phyloP scores from a whole-genome alignment of 108 stramenopile genomes.

The Phaeodactylum tricornutum region DNA sequence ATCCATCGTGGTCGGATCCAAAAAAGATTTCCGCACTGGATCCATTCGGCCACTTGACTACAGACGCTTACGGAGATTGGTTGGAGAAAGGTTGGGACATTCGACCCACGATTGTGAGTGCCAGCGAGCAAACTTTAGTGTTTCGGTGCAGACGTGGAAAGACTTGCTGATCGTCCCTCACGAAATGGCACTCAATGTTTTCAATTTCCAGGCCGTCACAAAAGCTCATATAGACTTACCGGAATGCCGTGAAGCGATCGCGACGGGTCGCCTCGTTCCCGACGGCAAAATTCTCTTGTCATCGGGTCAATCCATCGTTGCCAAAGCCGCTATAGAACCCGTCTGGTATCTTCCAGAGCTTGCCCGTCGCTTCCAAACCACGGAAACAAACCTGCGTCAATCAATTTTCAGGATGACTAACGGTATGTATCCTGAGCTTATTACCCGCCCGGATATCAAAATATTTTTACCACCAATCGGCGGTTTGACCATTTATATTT shows the following conservation, averaged over 20 bases:
- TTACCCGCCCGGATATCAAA: constrained; percentile 95
- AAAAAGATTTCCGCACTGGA: constrained; percentile 84
- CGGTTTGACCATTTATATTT: constrained; percentile 98
- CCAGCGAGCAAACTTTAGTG: too few species aligned
- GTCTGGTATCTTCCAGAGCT: constrained; percentile 99
- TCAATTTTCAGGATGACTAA: constrained; percentile 97
- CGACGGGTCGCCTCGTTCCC: constrained; percentile 75
- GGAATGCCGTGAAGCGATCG: constrained; percentile 88
- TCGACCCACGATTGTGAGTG: constrained; percentile 99
- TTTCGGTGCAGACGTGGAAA: too few species aligned
- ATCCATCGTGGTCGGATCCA: constrained; percentile 89
- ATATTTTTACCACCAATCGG: constrained; percentile 99
- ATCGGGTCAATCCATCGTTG: constrained; percentile 86
- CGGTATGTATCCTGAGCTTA: constrained; percentile 98
- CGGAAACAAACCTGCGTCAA: constrained; percentile 83
- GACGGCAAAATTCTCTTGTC: constrained; percentile 88
- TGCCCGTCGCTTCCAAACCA: constrained; percentile 91
- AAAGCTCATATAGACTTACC: constrained; percentile 98
- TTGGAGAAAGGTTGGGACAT: constrained; percentile 97
- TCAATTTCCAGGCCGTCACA: too few species aligned
- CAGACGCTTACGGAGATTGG: constrained; percentile 72
- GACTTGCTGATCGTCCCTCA: too few species aligned
- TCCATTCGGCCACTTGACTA: constrained; percentile 90
- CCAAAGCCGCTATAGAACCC: constrained; percentile 98
- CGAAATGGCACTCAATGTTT: too few species aligned